A percentile compares a stretch with the other conserved stretches of the same genome.
Conservation (phyloP, 345 rosid species). For the Brassica napus region Da-Ae NC_063443.1:3077501-3078000, state of each 20-base stretch:
- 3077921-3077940: slow-evolving; percentile 80
- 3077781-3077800: slow-evolving; percentile 6
- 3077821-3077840: slow-evolving; percentile 59
- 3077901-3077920: slow-evolving; percentile 55
- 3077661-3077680: not conserved
- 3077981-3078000: not conserved
- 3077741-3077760: not conserved
- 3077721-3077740: not conserved
- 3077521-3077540: slow-evolving; percentile 55
- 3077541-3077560: slow-evolving; percentile 1
- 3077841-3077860: slow-evolving; percentile 72
- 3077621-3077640: not conserved
- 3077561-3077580: not conserved
- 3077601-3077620: not conserved
- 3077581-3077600: not conserved
- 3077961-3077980: not conserved
- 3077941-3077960: slow-evolving; percentile 46
- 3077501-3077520: slow-evolving; percentile 53
- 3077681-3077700: not conserved
- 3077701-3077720: slow-evolving; percentile 2
- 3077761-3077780: not conserved
- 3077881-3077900: slow-evolving; percentile 48
- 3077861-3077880: slow-evolving; percentile 56
- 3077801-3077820: slow-evolving; percentile 59
- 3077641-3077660: not conserved